Base-by-base conservation (phyloP, 2,329 filamentous ascomycete genomes). In the Harringtonia lauricola region DNA sequence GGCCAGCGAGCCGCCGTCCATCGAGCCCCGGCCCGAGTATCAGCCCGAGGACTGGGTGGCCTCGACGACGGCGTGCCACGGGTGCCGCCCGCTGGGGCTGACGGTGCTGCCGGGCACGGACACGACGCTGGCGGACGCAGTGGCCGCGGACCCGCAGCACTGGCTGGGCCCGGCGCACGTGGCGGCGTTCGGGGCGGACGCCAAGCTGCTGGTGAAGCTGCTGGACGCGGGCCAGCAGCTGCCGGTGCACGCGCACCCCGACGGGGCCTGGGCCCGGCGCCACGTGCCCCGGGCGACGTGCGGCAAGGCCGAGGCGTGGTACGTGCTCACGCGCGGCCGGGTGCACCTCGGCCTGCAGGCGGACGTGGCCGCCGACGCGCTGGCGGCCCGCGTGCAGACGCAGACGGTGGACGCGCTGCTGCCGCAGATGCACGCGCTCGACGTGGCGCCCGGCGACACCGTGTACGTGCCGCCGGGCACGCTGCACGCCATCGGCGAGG, bases 31-130 rank as follows among this genome's bases (percentile, higher is more conserved):
- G 7, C 30, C 30, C 7, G 30, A 14, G 7, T 33, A 15, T 13
- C 30, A 33, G 30, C 41, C 41, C 13, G 41, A 43, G 35, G 41
- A 43, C 35, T 43, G 41, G 41, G 35, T 43, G n/a, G 41, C 18
- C 7, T 43, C 41, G 15, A 43, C 41, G 14, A 43, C 41, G 3
- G 19, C 34, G 4, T 43, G 41, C 41, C 28, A 15, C 28, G 41
- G 41, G 6, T 37, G 28, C 18, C 34, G 18, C 7, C 34, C 17
- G 2, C 17, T 43, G 7, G 41, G 41, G 4, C 35, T 31, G 2
- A 43, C 19, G 6, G 4, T 12, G 7, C 28, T 17, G 12, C 12
- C 19, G 8, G 24, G 24, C 24, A 7, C 24, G 24, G 24, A 26
- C 24, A 6, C 6, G 24, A 7, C 24, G 24, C 34, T 38, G 12